These are phyloP conservation scores for Colletotrichum kahawae DNA, from an alignment of 2,329 filamentous ascomycete genomes.

Conservation along the genomic window DNA sequence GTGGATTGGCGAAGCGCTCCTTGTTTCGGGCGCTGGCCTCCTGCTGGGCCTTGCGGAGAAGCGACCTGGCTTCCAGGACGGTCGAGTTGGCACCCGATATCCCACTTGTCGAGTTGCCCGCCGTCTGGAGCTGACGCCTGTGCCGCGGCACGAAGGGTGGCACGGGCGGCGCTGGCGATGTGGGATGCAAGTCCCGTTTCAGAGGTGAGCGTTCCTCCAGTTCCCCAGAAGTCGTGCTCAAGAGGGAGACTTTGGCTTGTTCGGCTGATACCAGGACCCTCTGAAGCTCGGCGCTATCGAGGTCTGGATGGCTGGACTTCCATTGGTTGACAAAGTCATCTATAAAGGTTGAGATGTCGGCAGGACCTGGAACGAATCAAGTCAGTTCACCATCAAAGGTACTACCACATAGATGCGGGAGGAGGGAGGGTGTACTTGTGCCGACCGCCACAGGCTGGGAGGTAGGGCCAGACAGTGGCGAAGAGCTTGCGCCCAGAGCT, in stretches of 20 bases:
- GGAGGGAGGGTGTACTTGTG: neutral
- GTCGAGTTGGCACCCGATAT: neutral
- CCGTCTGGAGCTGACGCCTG: neutral
- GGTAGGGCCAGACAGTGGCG: neutral
- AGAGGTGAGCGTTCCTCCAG: neutral
- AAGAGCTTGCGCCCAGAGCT: neutral
- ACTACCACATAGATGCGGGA: neutral
- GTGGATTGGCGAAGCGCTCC: slow-evolving; percentile 6
- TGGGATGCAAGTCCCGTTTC: neutral
- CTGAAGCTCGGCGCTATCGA: neutral
- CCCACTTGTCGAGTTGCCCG: neutral
- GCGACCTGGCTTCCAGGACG: neutral
- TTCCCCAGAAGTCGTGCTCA: neutral
- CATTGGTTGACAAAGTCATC: neutral
- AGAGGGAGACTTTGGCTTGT: neutral
- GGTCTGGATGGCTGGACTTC: neutral
- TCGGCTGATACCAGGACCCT: neutral
- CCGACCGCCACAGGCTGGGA: neutral
- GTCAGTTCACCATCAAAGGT: neutral
- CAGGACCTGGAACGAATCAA: neutral
- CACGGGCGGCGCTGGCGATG: neutral
- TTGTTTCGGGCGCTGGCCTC: neutral
- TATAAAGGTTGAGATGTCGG: neutral
- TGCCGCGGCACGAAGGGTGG: neutral
- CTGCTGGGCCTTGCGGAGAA: neutral